Percentiles rank a stretch among this genome's conserved stretches.
Conservation (phyloP, 164 flowering plant species). For the Annona cherimola region DNA sequence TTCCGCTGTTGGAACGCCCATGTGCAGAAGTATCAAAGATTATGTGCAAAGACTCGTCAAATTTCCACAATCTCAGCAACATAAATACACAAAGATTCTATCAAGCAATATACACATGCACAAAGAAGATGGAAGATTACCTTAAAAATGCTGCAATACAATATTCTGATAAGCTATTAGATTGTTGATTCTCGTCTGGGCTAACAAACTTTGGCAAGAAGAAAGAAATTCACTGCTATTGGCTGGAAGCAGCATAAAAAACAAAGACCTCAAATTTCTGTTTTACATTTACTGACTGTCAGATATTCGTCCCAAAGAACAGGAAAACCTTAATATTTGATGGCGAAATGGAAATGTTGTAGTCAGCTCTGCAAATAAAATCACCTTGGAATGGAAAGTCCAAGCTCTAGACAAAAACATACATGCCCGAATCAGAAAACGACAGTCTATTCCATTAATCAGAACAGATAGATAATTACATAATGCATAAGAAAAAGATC, state of each 20-base stretch:
- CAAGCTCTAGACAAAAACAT: slow-evolving; percentile 47
- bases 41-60: too few relatives aligned
- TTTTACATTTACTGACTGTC: background rate
- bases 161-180: background rate
- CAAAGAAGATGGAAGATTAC: too few relatives aligned
- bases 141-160: too few relatives aligned
- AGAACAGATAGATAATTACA: background rate
- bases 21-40: too few relatives aligned
- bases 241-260: background rate
- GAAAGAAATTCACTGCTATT: background rate
- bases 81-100: too few relatives aligned
- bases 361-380: slow-evolving; percentile 14
- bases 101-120: too few relatives aligned
- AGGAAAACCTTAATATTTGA: slow-evolving; percentile 11
- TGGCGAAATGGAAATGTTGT: slow-evolving; percentile 2
- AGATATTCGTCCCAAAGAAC: background rate
- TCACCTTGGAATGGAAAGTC: slow-evolving; percentile 82
- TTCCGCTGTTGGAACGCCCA: too few relatives aligned
- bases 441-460: background rate
- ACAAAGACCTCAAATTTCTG: background rate
- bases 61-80: too few relatives aligned
- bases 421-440: background rate
- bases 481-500: background rate
- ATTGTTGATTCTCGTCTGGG: background rate
- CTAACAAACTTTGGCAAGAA: background rate